phyloP scores from a whole-genome alignment of 768 basidiomycete genomes.

The Lactarius tabidus region DNA sequence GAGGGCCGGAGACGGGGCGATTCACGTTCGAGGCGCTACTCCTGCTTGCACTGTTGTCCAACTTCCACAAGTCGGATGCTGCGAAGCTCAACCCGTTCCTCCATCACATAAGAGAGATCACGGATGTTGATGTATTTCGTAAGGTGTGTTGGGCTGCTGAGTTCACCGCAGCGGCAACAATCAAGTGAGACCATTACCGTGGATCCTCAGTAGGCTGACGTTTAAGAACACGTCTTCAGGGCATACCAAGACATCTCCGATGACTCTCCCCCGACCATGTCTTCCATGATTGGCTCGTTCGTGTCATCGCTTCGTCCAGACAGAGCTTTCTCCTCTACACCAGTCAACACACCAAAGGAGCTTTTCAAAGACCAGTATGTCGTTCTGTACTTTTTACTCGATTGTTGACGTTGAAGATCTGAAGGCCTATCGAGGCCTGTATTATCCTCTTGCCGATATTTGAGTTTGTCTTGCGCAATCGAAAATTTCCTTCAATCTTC shows the following conservation, averaged over 20 bases:
- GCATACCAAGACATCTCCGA: conserved; percentile 53
- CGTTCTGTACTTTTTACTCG: neutral
- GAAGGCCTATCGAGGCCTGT: conserved; percentile 60
- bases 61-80: conserved; percentile 70
- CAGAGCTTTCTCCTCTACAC: conserved; percentile 45
- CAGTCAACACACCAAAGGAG: conserved; percentile 46
- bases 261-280: conserved; percentile 48
- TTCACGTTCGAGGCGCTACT: conserved; percentile 58
- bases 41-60: conserved; percentile 58
- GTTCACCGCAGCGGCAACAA: conserved; percentile 46
- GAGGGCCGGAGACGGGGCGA: conserved; percentile 48
- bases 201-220: neutral
- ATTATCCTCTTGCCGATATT: conserved; percentile 56
- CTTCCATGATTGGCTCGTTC: conserved; percentile 49
- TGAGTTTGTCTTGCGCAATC: conserved; percentile 54
- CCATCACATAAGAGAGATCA: conserved; percentile 44
- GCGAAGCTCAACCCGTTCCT: conserved; percentile 66
- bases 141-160: conserved; percentile 56
- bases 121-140: conserved; percentile 49
- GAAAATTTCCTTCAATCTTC: conserved; percentile 46
- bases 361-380: conserved; percentile 55
- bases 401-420: neutral
- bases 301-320: conserved; percentile 52
- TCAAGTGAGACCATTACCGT: conserved; percentile 41
- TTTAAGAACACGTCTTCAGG: conserved; percentile 33